A percentile compares a stretch with the other conserved stretches of the same genome.
phyloP scores from a whole-genome alignment of 192 early-diverging fungal genomes.

The Coemansia erecta region DNA sequence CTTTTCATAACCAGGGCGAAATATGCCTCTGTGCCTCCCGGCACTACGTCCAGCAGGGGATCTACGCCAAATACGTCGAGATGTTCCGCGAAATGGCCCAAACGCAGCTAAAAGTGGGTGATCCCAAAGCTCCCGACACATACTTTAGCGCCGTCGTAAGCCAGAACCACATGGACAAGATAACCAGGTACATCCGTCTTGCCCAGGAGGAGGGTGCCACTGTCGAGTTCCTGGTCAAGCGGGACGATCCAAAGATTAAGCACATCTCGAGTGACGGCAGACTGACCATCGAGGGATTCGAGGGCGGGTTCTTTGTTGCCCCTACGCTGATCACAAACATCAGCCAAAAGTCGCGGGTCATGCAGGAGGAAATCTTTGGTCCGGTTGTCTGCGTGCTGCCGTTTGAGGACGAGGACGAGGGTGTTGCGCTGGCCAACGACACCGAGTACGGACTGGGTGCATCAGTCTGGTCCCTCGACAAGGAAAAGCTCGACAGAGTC shows the following conservation, averaged over 20 bases:
- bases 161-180: slow-evolving; percentile 67
- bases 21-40: slow-evolving; percentile 78
- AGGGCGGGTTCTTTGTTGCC: slow-evolving; percentile 72
- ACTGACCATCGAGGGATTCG: slow-evolving; percentile 46
- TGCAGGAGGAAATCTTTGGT: slow-evolving; percentile 83
- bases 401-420: slow-evolving; percentile 74
- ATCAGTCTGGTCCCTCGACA: slow-evolving; percentile 70
- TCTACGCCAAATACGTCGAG: slow-evolving; percentile 65
- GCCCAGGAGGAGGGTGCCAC: slow-evolving; percentile 60
- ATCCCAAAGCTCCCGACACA: slow-evolving; percentile 61
- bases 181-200: slow-evolving; percentile 63
- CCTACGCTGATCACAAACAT: slow-evolving; percentile 70
- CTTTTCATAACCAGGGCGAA: slow-evolving; percentile 77
- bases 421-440: slow-evolving; percentile 64
- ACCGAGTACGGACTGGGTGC: slow-evolving; percentile 75
- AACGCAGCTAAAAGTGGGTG: slow-evolving; percentile 62
- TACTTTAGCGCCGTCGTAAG: slow-evolving; percentile 73
- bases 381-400: slow-evolving; percentile 76
- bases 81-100: slow-evolving; percentile 54
- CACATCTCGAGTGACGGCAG: slow-evolving; percentile 43
- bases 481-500: slow-evolving; percentile 58
- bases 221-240: slow-evolving; percentile 52
- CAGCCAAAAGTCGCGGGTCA: slow-evolving; percentile 51
- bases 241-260: slow-evolving; percentile 12
- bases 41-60: slow-evolving; percentile 67